phyloP scores from a whole-genome alignment of 768 basidiomycete genomes.

The Cystobasidium tubakii region DNA sequence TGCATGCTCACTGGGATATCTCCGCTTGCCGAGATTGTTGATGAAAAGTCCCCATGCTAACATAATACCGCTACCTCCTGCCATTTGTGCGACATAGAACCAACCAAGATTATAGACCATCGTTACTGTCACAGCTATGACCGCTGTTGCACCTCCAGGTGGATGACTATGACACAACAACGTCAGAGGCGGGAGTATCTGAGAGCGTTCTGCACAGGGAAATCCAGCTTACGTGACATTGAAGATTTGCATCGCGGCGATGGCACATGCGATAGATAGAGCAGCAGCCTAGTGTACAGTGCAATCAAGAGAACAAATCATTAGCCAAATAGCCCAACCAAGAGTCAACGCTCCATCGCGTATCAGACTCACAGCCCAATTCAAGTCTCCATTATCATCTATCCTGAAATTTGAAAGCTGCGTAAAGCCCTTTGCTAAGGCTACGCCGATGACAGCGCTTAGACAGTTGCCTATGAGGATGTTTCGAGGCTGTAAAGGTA shows the following conservation, averaged over 20 bases:
- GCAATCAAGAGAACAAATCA: background rate
- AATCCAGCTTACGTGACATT: background rate
- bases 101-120: background rate
- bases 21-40: conserved; percentile 7
- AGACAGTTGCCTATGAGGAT: conserved; percentile 7
- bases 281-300: background rate
- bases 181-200: no score
- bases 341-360: background rate
- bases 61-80: background rate
- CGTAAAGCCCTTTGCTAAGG: conserved; percentile 1
- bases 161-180: background rate
- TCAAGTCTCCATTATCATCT: background rate
- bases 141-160: conserved; percentile 13
- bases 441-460: conserved; percentile 10
- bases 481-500: background rate
- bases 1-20: background rate
- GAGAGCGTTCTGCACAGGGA: no score
- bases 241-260: background rate
- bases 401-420: background rate
- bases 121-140: conserved; percentile 5
- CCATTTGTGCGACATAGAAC: conserved; percentile 14
- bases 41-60: conserved; percentile 11
- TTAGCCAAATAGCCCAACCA: background rate
- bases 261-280: background rate
- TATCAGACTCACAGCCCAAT: background rate